Percentiles rank a stretch among this genome's conserved stretches.
These are phyloP conservation scores for Rostrohypoxylon terebratum DNA, from an alignment of 495 filamentous ascomycete genomes.

Conservation along the genomic window DNA sequence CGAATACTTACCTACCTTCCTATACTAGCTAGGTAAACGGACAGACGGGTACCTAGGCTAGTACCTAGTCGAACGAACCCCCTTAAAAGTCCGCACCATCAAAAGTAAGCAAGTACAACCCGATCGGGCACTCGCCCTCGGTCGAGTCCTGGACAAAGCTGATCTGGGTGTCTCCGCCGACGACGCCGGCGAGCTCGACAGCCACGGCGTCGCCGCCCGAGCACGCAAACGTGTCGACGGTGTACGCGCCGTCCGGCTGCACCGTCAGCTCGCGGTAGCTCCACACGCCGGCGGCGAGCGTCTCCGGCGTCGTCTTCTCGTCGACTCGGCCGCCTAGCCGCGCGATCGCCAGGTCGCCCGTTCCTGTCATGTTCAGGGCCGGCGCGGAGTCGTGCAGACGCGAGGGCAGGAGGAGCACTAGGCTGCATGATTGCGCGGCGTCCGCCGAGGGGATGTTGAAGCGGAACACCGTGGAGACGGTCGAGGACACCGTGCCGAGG, in stretches of 20 bases:
- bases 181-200: conserved; percentile 63
- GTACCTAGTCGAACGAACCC: not conserved
- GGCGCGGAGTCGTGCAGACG: conserved; percentile 62
- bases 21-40: not conserved
- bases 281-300: conserved; percentile 57
- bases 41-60: not conserved
- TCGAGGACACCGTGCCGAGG: conserved; percentile 66
- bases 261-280: conserved; percentile 64
- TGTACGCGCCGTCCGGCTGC: conserved; percentile 67
- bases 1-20: not conserved
- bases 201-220: conserved; percentile 62
- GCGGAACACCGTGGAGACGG: conserved; percentile 72
- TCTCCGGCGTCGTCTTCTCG: conserved; percentile 63
- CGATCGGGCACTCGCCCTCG: conserved; percentile 70
- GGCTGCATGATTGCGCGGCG: conserved; percentile 69
- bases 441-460: conserved; percentile 71
- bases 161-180: conserved; percentile 62
- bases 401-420: conserved; percentile 74
- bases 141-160: conserved; percentile 74
- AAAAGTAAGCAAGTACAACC: conserved; percentile 67
- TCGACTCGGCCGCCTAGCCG: conserved; percentile 56
- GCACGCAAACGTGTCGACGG: conserved; percentile 68
- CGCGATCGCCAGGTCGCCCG: conserved; percentile 67
- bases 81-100: conserved; percentile 25
- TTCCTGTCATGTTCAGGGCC: conserved; percentile 68